Evolutionary conservation across 2,329 filamentous ascomycete genomes (phyloP).

Genomic region (Penicillium sp.): DNA sequence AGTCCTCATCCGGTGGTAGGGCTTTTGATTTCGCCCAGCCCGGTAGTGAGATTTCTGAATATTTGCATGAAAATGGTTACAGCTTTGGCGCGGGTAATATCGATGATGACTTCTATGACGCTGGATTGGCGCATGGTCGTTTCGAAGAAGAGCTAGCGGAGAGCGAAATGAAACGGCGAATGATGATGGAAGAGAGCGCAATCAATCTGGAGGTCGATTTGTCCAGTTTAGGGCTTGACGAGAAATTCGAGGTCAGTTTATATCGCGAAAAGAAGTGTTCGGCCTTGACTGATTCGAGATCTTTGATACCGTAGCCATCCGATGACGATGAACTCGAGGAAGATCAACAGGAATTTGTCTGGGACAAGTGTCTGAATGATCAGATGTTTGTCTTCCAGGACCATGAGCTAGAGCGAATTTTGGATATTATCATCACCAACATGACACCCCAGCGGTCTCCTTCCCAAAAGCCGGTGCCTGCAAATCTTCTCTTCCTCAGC

Average conservation of each 20-base stretch:
- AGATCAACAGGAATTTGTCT: slow-evolving; percentile 91
- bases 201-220: slow-evolving; percentile 95
- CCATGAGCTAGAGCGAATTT: slow-evolving; percentile 81
- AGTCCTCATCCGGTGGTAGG: slow-evolving; percentile 88
- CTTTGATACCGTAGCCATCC: slow-evolving; percentile 42
- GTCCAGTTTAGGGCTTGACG: slow-evolving; percentile 91
- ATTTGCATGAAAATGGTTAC: slow-evolving; percentile 92
- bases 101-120: slow-evolving; percentile 85
- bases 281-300: not conserved
- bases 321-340: slow-evolving; percentile 87
- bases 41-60: slow-evolving; percentile 94
- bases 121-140: slow-evolving; percentile 84
- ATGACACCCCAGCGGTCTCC: slow-evolving; percentile 96
- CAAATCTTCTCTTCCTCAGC: slow-evolving; percentile 94
- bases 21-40: slow-evolving; percentile 94
- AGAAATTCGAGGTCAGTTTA: slow-evolving; percentile 76
- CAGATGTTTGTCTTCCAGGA: slow-evolving; percentile 99
- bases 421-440: slow-evolving; percentile 94
- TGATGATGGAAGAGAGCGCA: slow-evolving; percentile 99
- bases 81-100: slow-evolving; percentile 46
- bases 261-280: not conserved
- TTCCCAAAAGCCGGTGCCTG: slow-evolving; percentile 95
- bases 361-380: slow-evolving; percentile 89
- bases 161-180: slow-evolving; percentile 83
- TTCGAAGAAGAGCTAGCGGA: slow-evolving; percentile 98